Conservation (phyloP, 768 basidiomycete genomes). For the Mycena alexandri region DNA sequence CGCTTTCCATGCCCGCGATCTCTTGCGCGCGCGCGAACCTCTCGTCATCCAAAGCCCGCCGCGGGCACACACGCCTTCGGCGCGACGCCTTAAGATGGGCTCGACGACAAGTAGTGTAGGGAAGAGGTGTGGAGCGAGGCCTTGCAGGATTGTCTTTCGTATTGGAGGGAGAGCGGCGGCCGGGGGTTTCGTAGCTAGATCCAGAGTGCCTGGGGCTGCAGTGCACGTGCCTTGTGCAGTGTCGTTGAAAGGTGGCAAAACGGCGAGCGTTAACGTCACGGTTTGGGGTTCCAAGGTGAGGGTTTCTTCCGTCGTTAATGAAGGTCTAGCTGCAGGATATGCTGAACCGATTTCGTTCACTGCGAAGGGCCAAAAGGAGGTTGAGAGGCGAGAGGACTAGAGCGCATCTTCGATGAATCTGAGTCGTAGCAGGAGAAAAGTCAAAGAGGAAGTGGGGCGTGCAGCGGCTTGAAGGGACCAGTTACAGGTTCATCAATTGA, state of each 20-base stretch:
- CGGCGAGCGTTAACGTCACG: no score
- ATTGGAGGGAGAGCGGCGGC: background rate
- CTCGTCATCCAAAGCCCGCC: no score
- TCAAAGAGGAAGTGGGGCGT: no score
- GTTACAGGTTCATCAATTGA: no score
- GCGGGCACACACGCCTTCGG: no score
- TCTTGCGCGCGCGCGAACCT: no score
- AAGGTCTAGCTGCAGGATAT: background rate
- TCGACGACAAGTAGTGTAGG: background rate
- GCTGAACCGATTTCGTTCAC: background rate
- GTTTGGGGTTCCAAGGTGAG: no score
- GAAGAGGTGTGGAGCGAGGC: conserved; percentile 10
- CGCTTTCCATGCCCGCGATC: no score
- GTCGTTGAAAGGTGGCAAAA: no score
- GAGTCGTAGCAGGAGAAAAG: background rate
- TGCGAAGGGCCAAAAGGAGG: background rate
- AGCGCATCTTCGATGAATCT: background rate
- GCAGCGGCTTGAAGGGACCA: no score
- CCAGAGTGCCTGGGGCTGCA: background rate
- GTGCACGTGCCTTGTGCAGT: no score
- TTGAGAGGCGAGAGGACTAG: background rate
- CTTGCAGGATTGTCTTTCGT: background rate
- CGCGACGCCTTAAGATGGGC: no score
- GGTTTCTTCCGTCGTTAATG: background rate
- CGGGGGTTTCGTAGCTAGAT: background rate